Evolutionary conservation across 164 flowering plant species (phyloP).

Genomic region (Magnolia officinalis): DNA sequence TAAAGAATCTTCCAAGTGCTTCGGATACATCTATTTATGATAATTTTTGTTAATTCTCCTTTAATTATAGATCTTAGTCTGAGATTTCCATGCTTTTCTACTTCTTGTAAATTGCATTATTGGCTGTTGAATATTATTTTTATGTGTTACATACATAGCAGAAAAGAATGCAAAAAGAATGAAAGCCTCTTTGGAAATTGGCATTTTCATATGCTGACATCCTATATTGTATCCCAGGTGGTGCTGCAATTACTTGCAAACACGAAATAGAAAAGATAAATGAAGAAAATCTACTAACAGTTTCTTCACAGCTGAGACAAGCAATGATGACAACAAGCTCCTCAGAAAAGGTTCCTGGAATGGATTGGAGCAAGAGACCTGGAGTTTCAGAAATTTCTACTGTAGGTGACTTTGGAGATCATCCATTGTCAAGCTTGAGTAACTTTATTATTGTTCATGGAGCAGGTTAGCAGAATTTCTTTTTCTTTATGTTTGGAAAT

Average conservation of each 20-base stretch:
- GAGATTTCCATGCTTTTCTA: no score
- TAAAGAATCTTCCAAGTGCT: no score
- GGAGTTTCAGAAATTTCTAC: constrained; percentile 39
- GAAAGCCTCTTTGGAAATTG: background rate
- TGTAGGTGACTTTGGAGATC: constrained; percentile 42
- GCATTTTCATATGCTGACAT: background rate
- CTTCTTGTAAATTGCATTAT: no score
- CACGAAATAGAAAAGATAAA: constrained; percentile 76
- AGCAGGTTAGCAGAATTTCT: constrained; percentile 52
- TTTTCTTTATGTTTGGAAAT: background rate
- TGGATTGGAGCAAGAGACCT: constrained; percentile 92
- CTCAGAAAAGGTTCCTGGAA: constrained; percentile 36
- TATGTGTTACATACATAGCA: no score
- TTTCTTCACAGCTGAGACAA: constrained; percentile 66
- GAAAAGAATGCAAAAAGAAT: no score
- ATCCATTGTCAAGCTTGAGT: constrained; percentile 29
- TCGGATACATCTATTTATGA: no score
- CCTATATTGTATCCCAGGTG: constrained; percentile 46
- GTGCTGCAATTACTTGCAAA: constrained; percentile 91
- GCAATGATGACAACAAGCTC: constrained; percentile 39
- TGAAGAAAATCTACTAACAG: constrained; percentile 52
- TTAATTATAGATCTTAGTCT: no score
- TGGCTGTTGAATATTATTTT: no score
- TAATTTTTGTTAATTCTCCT: no score
- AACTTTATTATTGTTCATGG: constrained; percentile 87